Evolutionary conservation across 176 grass and related monocot species (phyloP).

Genomic region (Guadua angustifolia): DNA sequence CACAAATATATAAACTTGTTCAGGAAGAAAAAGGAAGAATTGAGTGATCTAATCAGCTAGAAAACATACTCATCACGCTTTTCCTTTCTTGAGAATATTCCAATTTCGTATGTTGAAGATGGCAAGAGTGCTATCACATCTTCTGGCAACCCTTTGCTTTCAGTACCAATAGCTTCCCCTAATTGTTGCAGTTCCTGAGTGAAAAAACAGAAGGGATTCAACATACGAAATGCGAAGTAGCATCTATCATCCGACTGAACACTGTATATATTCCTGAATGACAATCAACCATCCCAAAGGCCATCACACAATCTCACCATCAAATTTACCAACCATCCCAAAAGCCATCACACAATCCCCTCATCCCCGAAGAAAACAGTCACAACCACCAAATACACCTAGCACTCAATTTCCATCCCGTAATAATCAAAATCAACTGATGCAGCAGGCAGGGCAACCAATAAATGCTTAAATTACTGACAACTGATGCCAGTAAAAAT

Average conservation of each 20-base stretch:
- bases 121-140: conserved; percentile 59
- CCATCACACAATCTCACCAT: no score
- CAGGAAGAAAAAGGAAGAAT: not conserved
- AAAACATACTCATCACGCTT: conserved; percentile 83
- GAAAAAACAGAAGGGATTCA: conserved; percentile 31
- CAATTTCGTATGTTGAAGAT: conserved; percentile 65
- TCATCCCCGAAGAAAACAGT: no score
- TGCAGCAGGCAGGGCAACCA: no score
- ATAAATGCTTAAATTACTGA: no score
- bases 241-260: not conserved
- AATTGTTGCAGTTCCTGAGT: conserved; percentile 87
- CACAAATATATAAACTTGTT: conserved; percentile 1
- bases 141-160: conserved; percentile 81
- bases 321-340: no score
- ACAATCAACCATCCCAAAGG: no score
- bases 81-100: conserved; percentile 83
- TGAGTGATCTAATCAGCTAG: not conserved
- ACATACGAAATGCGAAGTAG: conserved; percentile 5
- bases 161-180: conserved; percentile 75
- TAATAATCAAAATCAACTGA: no score
- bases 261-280: not conserved
- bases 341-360: no score
- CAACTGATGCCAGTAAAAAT: no score
- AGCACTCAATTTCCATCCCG: no score
- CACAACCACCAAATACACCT: no score